Conservation (phyloP, 805 yeast genomes). For the Pichia ethanolica region DNA sequence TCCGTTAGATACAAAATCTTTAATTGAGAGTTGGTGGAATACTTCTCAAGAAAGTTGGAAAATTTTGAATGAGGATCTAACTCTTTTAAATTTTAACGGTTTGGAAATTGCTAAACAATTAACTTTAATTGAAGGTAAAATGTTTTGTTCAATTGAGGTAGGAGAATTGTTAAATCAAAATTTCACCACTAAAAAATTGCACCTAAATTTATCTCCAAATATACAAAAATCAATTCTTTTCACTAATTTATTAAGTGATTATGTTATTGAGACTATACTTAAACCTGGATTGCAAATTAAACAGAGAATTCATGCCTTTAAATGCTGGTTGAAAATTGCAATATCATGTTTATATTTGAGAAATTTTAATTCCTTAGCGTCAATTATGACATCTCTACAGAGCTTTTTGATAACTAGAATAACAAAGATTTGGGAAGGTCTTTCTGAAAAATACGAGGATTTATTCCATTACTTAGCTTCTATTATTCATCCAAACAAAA, state of each 20-base stretch:
- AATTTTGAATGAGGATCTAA: conserved; percentile 43
- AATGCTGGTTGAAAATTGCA: conserved; percentile 69
- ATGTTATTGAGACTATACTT: conserved; percentile 62
- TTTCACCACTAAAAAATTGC: conserved; percentile 51
- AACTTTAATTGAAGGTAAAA: conserved; percentile 61
- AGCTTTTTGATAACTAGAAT: conserved; percentile 63
- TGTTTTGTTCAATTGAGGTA: conserved; percentile 56
- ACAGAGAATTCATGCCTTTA: conserved; percentile 47
- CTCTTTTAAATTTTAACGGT: conserved; percentile 53
- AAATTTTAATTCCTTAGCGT: conserved; percentile 72
- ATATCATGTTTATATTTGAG: conserved; percentile 65
- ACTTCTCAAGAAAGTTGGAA: conserved; percentile 54
- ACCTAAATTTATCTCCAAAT: conserved; percentile 54
- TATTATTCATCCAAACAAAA: conserved; percentile 69
- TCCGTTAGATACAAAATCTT: conserved; percentile 27
- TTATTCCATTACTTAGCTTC: conserved; percentile 57
- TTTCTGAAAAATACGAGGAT: conserved; percentile 53
- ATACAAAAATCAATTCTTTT: conserved; percentile 54
- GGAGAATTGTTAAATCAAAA: conserved; percentile 62
- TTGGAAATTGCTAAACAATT: conserved; percentile 72
- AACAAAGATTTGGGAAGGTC: conserved; percentile 47
- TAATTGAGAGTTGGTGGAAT: conserved; percentile 41
- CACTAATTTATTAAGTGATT: conserved; percentile 65
- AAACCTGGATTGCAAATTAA: conserved; percentile 42
- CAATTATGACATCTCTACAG: conserved; percentile 70